phyloP scores from a whole-genome alignment of 371 early-diverging fungal species.

The Mucor circinelloides region DNA sequence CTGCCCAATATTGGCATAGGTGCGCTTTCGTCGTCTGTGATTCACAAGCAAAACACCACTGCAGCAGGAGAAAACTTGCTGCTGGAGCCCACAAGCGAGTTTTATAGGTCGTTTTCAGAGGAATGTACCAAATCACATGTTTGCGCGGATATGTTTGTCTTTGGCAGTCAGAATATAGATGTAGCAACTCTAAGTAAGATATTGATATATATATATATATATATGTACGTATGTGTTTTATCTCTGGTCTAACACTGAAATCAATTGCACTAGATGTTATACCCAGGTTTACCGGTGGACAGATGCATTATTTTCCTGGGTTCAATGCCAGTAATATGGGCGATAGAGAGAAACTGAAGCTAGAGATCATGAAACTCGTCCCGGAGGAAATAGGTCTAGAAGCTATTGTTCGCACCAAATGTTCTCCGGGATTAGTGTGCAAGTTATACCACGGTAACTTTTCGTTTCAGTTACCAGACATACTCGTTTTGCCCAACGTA shows the following conservation, averaged over 20 bases:
- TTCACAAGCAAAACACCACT: constrained; percentile 51
- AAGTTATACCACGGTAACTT: constrained; percentile 89
- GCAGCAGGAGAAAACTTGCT: constrained; percentile 42
- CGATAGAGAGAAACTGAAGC: constrained; percentile 66
- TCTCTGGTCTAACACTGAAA: neutral
- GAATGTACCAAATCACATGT: constrained; percentile 80
- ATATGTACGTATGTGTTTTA: neutral
- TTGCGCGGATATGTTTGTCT: constrained; percentile 82
- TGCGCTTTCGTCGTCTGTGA: constrained; percentile 32
- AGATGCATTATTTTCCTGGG: constrained; percentile 80
- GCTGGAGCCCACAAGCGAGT: constrained; percentile 66
- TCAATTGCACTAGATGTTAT: constrained; percentile 59
- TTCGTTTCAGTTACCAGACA: constrained; percentile 80
- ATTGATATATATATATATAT: neutral
- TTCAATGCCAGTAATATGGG: constrained; percentile 71
- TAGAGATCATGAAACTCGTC: constrained; percentile 73
- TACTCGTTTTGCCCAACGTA: constrained; percentile 84
- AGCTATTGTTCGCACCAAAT: constrained; percentile 87
- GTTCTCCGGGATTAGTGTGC: constrained; percentile 76
- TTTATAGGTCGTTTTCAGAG: constrained; percentile 83
- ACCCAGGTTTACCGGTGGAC: constrained; percentile 87
- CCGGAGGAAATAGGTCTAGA: constrained; percentile 75
- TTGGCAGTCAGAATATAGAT: constrained; percentile 75
- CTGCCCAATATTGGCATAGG: constrained; percentile 73
- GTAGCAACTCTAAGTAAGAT: constrained; percentile 75